Base-by-base conservation (phyloP, 2,329 filamentous ascomycete species). In the Pleurostoma richardsiae region DNA sequence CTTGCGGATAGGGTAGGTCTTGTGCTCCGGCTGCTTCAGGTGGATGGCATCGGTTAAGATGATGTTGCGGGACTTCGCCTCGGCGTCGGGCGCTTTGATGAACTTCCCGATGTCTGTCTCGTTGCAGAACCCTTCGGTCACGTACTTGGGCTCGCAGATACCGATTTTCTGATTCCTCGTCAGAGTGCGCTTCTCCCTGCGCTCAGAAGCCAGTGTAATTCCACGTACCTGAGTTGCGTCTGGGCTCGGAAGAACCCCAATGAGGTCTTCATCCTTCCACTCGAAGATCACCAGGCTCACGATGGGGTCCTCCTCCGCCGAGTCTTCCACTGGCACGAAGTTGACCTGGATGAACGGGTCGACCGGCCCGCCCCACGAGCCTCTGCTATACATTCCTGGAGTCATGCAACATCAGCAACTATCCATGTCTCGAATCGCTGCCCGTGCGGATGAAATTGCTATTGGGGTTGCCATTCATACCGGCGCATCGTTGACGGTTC, bases 231-330 rank as follows among this genome's bases (percentile, higher is more conserved):
- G 73, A 42, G 69, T 63, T 31, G 76, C 70, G 44, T 77, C 75
- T 11, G 76, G 67, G 29, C 74, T 73, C 43, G 80, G 72, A 33
- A 77, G 76, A 49, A 86, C 77, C 40, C 92, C 91, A 53, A 99
- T 83, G 46, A 92, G 74, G 44, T 81, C 70, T 62, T 87, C 83
- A 62, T 99, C 94, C 55, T 79, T 83, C 89, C 91, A 99, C 69
- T 99, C 92, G 65, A 96, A 99, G 53, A 99, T 85, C 44, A 96
- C 76, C 56, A 96, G 69, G 65, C 90, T 95, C 54, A 90, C 85
- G 40, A 89, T 74, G 4, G 88, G 86, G 63, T 95, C 86, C 41
- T 83, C 74, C 30, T 79, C 76, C 48, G 78, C 70, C 58, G 79
- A 64, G 19, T 19, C 19, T 69, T 74, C 61, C 69, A 77, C 67